Base-by-base conservation (phyloP, 352 stramenopile species). In the Pythium rishiriense region DNA sequence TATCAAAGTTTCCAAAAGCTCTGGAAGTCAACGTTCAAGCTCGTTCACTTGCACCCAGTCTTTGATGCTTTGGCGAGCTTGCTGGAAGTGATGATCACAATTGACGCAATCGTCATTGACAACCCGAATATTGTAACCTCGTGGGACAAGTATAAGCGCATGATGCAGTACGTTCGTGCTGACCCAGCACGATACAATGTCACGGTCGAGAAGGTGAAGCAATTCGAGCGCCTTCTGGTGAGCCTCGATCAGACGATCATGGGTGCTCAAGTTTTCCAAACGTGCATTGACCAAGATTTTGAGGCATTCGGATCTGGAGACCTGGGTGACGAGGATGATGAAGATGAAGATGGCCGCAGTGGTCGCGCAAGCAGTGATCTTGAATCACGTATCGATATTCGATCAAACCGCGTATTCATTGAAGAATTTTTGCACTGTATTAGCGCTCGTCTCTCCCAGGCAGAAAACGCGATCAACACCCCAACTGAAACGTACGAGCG, bases 61-160 rank as follows among this genome's bases (percentile, higher is more conserved):
- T 96, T 94, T 51, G 78, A 93, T 41, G 81, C 85, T 0, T 64
- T 96, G 19, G 87, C 76, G 21, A 86, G 76, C 64, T 66, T 97
- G 10, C 59, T 97, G 21, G 84, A 91, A 48, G 74, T 96, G 33
- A 91, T 97, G 74, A 91, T 96, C 55, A 95, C 88, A 10, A 84
- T 97, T 28, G 90, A 97, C 62, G 73, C 76, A n/a, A 91, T 96
- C 49, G 84, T 97, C 29, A 73, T 93, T 17, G 80, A 96, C 48
- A 97, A 97, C 61, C 86, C 88, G 15, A 84, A 85, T 45, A 93
- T 97, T 49, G 69, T 88, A 43, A 87, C 73, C 21, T 82, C 88
- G 14, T 97, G 90, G 90, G 86, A 94, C 64, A 93, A 89, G 51
- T 97, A 96, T 73, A 97, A 97, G 70, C 83, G 83, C 56, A 94